Evolutionary conservation across 352 stramenopile species (phyloP), one percentile per base, ranked within the genome.

Genomic region (Phytophthora agathidicida): DNA sequence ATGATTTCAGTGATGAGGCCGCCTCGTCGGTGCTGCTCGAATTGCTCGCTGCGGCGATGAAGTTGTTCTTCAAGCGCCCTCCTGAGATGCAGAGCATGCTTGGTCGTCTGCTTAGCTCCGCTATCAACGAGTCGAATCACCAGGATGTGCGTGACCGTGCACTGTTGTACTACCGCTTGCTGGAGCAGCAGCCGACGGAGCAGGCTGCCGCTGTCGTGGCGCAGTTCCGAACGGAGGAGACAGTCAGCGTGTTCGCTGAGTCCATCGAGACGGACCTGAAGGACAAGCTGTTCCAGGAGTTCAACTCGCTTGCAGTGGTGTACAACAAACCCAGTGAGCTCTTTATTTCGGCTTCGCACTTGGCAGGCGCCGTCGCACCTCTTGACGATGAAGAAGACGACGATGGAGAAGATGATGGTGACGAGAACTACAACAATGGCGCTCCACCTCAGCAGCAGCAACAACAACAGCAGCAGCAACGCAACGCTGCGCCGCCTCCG

Each of bases 1-100:
- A 98, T 57, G 78, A 85, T 2, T 99, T 98, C 55, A 93, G 89
- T 35, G 85, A 96, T 23, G 91, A 98, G 60, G 84, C 80, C 14
- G 84, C 93, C 38, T 71, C 86, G 2, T 71, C 76, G 0, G 93
- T 99, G 13, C 96, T 98, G 57, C 77, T 98, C 41, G 87, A 98
- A 57, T 71, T 99, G 38, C 80, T 99, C 17, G 97, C 84, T 19
- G 91, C 93, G n/a, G 91, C 94, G 4, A 90, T 99, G 68, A 99
- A 99, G 73, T 80, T 99, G 5, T 99, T 99, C 72, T 99, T 99
- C 75, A 92, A 97, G 71, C 87, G 97, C n/a, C 93, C 97, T 32
- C 96, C 96, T 1, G 97, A 99, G 84, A 92, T 98, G 84, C 96
- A 99, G 72, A 88, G 80, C 32, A 99, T 99, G 96, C 78, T 99